Base-by-base conservation (phyloP, 768 basidiomycete genomes). In the Hemileccinum impolitum region DNA sequence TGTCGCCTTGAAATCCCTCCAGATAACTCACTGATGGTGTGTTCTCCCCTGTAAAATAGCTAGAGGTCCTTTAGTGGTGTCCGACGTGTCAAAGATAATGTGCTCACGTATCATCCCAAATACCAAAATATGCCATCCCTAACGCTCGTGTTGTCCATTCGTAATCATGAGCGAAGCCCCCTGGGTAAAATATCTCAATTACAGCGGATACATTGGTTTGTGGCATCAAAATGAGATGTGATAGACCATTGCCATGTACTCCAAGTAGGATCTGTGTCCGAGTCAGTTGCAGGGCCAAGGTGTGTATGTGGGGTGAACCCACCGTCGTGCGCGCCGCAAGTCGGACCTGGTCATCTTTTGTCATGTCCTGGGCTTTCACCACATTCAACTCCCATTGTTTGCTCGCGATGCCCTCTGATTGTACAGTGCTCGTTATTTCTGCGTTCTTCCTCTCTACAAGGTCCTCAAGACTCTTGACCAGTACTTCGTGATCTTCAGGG, bases 211-310 rank as follows among this genome's bases (percentile, higher is more conserved):
- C 66, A 0, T 79, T 80, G 4, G 83, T 87, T 1, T 78, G 77
- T 18, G 85, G 81, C 89, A 93, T 91, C 72, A 86, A 82, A 37
- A 93, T 76, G n/a, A 93, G 75, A 59, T 91, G 89, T 9, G 89
- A 87, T 0, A 94, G 75, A 7, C 90, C 89, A 56, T 90, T 91
- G 6, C 89, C 88, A 52, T 88, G 87, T 1, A 87, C 79, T 26
- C 86, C 86, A 9, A 89, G 68, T 58, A 89, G 64, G 50, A 87
- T 75, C 85, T 87, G 41, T 21, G 31, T 18, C 50, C 4, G 7
- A n/a, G 42, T 53, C 48, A 47, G 43, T 36, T 21, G 39, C 30
- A 14, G 47, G 28, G 17, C 23, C 12, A 15, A 2, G 14, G 17
- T 1, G 21, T 31, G 26, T 37, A 18, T 45, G 37, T 19, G 34